phyloP scores from a whole-genome alignment of 805 yeast species.

The Candida easanensis region DNA sequence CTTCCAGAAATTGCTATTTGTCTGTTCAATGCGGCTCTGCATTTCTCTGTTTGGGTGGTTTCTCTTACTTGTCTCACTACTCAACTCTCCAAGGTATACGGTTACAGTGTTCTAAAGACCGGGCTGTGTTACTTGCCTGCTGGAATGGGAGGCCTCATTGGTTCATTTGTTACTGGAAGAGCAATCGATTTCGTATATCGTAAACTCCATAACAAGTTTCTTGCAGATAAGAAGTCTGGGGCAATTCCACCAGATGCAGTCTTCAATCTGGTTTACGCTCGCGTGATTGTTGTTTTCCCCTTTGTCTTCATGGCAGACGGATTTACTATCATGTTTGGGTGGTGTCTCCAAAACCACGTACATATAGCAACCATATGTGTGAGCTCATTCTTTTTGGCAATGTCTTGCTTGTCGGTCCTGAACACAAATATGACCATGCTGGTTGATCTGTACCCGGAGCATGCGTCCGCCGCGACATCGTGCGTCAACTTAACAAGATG shows the following conservation, averaged over 20 bases:
- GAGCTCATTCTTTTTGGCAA: conserved; percentile 53
- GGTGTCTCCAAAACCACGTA: conserved; percentile 54
- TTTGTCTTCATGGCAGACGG: conserved; percentile 37
- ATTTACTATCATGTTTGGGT: conserved; percentile 58
- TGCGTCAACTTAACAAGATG: conserved; percentile 73
- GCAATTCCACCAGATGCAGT: conserved; percentile 24
- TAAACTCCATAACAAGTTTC: conserved; percentile 24
- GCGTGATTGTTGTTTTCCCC: conserved; percentile 49
- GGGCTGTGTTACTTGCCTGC: conserved; percentile 78
- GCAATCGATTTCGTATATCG: conserved; percentile 45
- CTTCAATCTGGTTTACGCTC: conserved; percentile 53
- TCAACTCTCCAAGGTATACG: conserved; percentile 46
- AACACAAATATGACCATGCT: conserved; percentile 61
- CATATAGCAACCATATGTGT: conserved; percentile 34
- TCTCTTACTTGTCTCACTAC: conserved; percentile 65
- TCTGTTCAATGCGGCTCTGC: conserved; percentile 56
- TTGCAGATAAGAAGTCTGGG: conserved; percentile 23
- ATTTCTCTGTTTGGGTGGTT: conserved; percentile 70
- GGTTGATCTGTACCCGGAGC: conserved; percentile 71
- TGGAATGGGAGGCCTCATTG: conserved; percentile 63
- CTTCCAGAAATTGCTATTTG: conserved; percentile 45
- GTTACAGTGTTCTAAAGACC: conserved; percentile 50
- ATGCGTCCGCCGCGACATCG: conserved; percentile 73
- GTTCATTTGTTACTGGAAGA: conserved; percentile 59
- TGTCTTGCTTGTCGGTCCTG: conserved; percentile 55